Evolutionary conservation across 805 yeast genomes (phyloP).

Genomic region (Peterozyma xylosa): DNA sequence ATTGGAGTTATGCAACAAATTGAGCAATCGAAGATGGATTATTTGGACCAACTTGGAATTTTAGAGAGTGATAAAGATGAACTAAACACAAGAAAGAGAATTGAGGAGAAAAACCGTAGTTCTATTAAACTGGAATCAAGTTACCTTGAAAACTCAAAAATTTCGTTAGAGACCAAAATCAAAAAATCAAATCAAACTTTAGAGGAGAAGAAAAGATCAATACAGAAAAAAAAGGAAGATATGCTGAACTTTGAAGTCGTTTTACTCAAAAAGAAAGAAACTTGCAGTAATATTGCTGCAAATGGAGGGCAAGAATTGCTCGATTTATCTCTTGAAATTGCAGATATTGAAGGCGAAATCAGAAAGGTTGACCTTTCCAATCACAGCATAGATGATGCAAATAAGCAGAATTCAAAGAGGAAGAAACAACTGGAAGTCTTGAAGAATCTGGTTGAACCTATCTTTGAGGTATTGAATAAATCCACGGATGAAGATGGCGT

Average conservation of each 20-base stretch:
- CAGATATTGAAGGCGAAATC: slow-evolving; percentile 19
- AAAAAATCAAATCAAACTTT: slow-evolving; percentile 24
- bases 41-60: slow-evolving; percentile 27
- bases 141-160: slow-evolving; percentile 31
- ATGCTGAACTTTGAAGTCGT: slow-evolving; percentile 24
- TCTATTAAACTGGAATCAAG: slow-evolving; percentile 32
- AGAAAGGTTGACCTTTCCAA: slow-evolving; percentile 18
- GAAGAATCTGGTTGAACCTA: slow-evolving; percentile 14
- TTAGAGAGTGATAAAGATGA: slow-evolving; percentile 26
- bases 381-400: slow-evolving; percentile 23
- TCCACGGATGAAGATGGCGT: slow-evolving; percentile 7
- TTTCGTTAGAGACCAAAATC: slow-evolving; percentile 26
- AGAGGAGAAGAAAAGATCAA: slow-evolving; percentile 17
- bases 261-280: slow-evolving; percentile 17
- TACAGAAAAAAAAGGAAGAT: slow-evolving; percentile 26
- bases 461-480: slow-evolving; percentile 16
- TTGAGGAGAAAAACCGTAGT: slow-evolving; percentile 32
- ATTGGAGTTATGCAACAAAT: slow-evolving; percentile 25
- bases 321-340: slow-evolving; percentile 14
- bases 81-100: slow-evolving; percentile 29
- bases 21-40: slow-evolving; percentile 24
- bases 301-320: slow-evolving; percentile 14
- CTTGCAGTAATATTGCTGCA: slow-evolving; percentile 6
- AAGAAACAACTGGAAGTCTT: slow-evolving; percentile 18
- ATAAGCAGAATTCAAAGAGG: slow-evolving; percentile 18